phyloP scores from a whole-genome alignment of 495 filamentous ascomycete genomes.

The Hyaloscypha finlandica region DNA sequence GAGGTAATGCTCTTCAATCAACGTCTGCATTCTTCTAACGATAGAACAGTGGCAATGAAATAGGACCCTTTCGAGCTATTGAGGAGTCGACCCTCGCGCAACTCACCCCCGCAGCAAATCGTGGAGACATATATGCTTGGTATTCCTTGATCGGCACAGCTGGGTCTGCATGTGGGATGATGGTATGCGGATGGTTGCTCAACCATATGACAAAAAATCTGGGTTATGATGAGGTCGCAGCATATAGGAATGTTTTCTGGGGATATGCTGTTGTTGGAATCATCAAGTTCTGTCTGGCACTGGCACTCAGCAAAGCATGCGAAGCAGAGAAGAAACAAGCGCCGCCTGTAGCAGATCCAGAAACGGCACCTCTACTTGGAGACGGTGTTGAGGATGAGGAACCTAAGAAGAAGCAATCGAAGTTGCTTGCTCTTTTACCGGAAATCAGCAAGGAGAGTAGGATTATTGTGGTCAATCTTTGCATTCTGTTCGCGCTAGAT shows the following conservation, averaged over 20 bases:
- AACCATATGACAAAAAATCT: conserved; percentile 48
- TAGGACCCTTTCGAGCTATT: conserved; percentile 81
- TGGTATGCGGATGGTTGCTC: conserved; percentile 67
- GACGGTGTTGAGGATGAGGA: conserved; percentile 26
- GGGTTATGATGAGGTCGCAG: conserved; percentile 55
- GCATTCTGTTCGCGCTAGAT: conserved; percentile 77
- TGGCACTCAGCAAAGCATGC: conserved; percentile 59
- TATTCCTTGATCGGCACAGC: conserved; percentile 69
- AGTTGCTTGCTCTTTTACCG: conserved; percentile 36
- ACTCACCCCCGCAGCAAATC: conserved; percentile 58
- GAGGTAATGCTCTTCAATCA: conserved; percentile 28
- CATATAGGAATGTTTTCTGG: conserved; percentile 72
- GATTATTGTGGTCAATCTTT: conserved; percentile 66
- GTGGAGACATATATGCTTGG: conserved; percentile 82
- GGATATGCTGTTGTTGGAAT: conserved; percentile 67
- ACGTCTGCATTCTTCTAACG: conserved; percentile 11
- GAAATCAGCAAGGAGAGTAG: conserved; percentile 59
- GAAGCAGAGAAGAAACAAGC: conserved; percentile 50
- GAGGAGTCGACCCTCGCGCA: conserved; percentile 82
- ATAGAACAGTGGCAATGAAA: conserved; percentile 65
- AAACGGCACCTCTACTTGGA: conserved; percentile 51
- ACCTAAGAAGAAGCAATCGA: conserved; percentile 27
- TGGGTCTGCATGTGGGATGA: conserved; percentile 64
- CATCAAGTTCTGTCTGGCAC: conserved; percentile 63
- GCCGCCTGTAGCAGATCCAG: conserved; percentile 28